Evolutionary conservation across 805 yeast species (phyloP), one percentile per base, ranked within the genome.

Genomic region (Metschnikowia shivogae): DNA sequence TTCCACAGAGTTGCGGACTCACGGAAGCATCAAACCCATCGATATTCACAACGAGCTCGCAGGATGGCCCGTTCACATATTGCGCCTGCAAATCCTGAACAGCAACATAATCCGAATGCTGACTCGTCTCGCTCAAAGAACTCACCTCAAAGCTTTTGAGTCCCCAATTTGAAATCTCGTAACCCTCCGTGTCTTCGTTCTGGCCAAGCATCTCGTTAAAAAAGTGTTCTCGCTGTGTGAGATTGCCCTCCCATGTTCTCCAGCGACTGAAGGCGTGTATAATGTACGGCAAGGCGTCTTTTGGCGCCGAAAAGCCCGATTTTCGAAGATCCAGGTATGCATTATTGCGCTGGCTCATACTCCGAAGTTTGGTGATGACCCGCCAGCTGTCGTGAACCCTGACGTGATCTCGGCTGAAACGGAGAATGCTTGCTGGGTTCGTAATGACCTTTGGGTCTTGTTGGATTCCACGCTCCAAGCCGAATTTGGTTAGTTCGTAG

Each of bases 401-500:
- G 1, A 89, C 80, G 64, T 90, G 97, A 20, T 81, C 77, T 14
- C 74, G 72, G 2, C 83, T 76, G 3, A 89, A 76, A 43, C 96
- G 72, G 39, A 88, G 77, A 27, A 89, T 80, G 55, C 86, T 82
- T 0, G 97, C 84, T 0, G 97, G 97, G 42, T 89, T 84, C 1
- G 97, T 90, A 42, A 92, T 75, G 14, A 89, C 96, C 5, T 87
- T 81, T 0, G 98, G 95, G 56, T 93, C 98, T 50, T 86, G 86
- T 40, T 81, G 81, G 35, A 89, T 77, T 27, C 75, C 74, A 40
- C 61, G 59, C 1, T 60, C 57, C 8, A 55, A 55, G 7, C 76
- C 69, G 2, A 74, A 77, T 10, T 55, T 55, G 3, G 77, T 60
- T 14, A 76, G 54, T 9, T 58, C 53, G 52, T 74, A 74, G 1